These are phyloP conservation scores for Cyclotella choctawhatcheeana DNA, from an alignment of 108 stramenopile genomes.

Conservation along the genomic window DNA sequence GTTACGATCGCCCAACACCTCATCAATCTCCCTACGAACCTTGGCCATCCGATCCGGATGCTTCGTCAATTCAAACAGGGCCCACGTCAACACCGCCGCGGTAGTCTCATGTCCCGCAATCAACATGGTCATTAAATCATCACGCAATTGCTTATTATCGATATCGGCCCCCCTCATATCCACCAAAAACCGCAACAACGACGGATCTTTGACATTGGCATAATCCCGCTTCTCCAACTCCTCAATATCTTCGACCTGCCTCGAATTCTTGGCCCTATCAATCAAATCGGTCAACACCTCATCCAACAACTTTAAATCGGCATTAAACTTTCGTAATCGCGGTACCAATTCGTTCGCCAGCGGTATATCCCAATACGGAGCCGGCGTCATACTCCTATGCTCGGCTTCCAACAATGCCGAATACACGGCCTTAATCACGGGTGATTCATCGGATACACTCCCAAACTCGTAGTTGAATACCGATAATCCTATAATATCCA, in stretches of 20 bases:
- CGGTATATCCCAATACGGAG: slow-evolving; percentile 96
- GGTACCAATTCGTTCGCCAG: slow-evolving; percentile 92
- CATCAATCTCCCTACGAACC: slow-evolving; percentile 85
- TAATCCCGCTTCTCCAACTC: slow-evolving; percentile 91
- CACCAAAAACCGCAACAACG: slow-evolving; percentile 93
- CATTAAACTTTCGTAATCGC: slow-evolving; percentile 89
- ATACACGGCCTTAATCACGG: slow-evolving; percentile 94
- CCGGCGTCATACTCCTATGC: slow-evolving; percentile 93
- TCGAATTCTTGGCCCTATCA: slow-evolving; percentile 74
- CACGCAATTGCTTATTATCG: slow-evolving; percentile 91
- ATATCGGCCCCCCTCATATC: slow-evolving; percentile 95
- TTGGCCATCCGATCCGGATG: slow-evolving; percentile 81
- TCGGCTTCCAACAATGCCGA: slow-evolving; percentile 93
- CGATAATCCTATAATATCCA: slow-evolving; percentile 93
- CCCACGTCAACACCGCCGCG: slow-evolving; percentile 96
- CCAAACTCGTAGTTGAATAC: slow-evolving; percentile 98
- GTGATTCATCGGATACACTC: slow-evolving; percentile 82
- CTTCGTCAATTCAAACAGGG: slow-evolving; percentile 91
- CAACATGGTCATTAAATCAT: slow-evolving; percentile 98
- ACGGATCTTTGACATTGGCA: slow-evolving; percentile 88
- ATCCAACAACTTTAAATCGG: slow-evolving; percentile 88
- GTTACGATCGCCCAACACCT: slow-evolving; percentile 85
- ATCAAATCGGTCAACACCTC: slow-evolving; percentile 91
- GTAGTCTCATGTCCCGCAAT: slow-evolving; percentile 99
- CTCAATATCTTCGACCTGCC: slow-evolving; percentile 89